Conservation (phyloP, 305 asterid genomes). For the Withania somnifera region DNA sequence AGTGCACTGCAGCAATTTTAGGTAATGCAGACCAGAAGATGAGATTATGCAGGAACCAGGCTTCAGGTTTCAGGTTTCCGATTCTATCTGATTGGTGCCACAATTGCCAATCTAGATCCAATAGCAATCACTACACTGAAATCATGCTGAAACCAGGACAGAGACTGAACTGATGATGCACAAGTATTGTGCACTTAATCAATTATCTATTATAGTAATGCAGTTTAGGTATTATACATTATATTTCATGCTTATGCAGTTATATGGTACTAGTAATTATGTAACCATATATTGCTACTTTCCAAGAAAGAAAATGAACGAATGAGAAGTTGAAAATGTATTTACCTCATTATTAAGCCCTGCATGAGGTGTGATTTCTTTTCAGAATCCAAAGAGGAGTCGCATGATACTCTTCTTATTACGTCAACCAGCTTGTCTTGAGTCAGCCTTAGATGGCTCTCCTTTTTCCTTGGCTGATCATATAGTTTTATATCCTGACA, state of each 20-base stretch:
- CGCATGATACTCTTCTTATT: slow-evolving; percentile 66
- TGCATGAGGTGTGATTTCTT: slow-evolving; percentile 59
- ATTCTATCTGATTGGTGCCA: neutral
- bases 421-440: slow-evolving; percentile 67
- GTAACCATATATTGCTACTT: neutral
- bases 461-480: slow-evolving; percentile 21
- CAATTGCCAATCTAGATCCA: neutral
- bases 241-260: neutral
- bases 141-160: neutral
- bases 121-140: neutral
- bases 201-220: neutral
- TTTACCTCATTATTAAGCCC: slow-evolving; percentile 68
- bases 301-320: neutral
- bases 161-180: neutral
- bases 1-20: neutral
- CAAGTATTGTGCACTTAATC: neutral
- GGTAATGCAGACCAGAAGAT: neutral
- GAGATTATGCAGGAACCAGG: neutral
- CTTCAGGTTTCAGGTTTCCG: neutral
- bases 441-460: slow-evolving; percentile 35
- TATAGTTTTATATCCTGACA: slow-evolving; percentile 9
- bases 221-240: neutral
- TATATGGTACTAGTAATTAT: slow-evolving; percentile 1
- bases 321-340: neutral
- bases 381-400: slow-evolving; percentile 46